A percentile compares a stretch with the other conserved stretches of the same genome.
These are phyloP conservation scores for Chlorella ohadii DNA, from an alignment of 139 green algal species.

Conservation along the genomic window DNA sequence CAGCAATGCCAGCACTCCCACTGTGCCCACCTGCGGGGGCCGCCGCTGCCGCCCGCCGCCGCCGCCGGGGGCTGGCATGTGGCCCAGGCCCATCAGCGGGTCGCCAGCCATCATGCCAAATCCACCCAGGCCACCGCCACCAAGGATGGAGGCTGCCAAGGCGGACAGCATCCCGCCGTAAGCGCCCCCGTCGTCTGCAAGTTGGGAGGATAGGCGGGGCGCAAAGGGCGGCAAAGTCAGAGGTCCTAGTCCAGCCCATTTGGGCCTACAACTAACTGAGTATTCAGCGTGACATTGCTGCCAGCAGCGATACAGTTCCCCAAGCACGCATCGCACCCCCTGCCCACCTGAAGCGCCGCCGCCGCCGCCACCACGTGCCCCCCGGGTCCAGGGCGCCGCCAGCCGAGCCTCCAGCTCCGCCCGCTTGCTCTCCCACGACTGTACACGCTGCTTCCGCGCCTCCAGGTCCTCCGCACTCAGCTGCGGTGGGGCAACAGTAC, in stretches of 20 bases:
- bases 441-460: background rate
- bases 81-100: background rate
- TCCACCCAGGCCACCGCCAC: background rate
- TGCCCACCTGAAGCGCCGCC: background rate
- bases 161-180: background rate
- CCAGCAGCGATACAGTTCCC: background rate
- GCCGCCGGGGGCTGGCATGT: background rate
- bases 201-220: too few relatives aligned
- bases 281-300: background rate
- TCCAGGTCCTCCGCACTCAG: background rate
- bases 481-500: background rate
- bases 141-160: constrained; percentile 12
- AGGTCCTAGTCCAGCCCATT: too few relatives aligned
- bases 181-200: background rate
- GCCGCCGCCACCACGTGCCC: background rate
- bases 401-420: background rate
- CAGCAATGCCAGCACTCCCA: too few relatives aligned
- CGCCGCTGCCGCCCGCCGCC: background rate
- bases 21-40: background rate
- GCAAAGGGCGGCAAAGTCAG: too few relatives aligned
- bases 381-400: constrained; percentile 12
- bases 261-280: too few relatives aligned
- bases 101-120: background rate
- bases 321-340: background rate
- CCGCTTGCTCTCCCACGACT: background rate